These are phyloP conservation scores for Aspergillus avenaceus DNA, from an alignment of 495 filamentous ascomycete species.

Conservation along the genomic window DNA sequence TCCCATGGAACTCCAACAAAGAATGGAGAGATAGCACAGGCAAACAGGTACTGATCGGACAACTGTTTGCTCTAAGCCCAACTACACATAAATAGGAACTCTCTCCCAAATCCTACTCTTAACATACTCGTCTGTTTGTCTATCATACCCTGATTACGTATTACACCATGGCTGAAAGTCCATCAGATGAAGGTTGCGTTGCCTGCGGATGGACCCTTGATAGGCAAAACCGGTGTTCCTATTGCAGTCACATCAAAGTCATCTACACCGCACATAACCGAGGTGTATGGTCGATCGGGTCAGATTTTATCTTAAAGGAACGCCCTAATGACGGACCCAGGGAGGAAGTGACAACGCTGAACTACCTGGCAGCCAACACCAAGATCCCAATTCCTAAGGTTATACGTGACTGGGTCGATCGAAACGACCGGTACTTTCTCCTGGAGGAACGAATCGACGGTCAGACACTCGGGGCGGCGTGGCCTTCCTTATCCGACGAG, in stretches of 20 bases:
- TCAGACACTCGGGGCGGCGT: conserved; percentile 29
- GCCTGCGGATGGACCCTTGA: conserved; percentile 11
- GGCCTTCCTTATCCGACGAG: conserved; percentile 20
- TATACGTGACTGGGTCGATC: conserved; percentile 28
- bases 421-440: conserved; percentile 26
- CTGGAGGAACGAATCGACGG: conserved; percentile 23
- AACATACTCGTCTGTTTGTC: too few relatives aligned
- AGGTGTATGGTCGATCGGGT: conserved; percentile 28
- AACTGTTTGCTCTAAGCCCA: too few relatives aligned
- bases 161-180: neutral
- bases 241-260: conserved; percentile 23
- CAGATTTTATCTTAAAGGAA: conserved; percentile 32
- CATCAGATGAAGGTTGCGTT: conserved; percentile 3
- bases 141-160: too few relatives aligned
- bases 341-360: conserved; percentile 22
- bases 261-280: conserved; percentile 21
- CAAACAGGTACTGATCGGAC: too few relatives aligned
- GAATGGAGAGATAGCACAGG: too few relatives aligned
- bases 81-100: too few relatives aligned
- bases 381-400: conserved; percentile 27
- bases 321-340: conserved; percentile 24
- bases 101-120: too few relatives aligned
- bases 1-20: too few relatives aligned
- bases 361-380: conserved; percentile 16
- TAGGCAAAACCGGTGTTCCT: conserved; percentile 11